Percentiles rank a stretch among this genome's conserved stretches.
These are phyloP conservation scores for Curvularia spicifera DNA, from an alignment of 2,329 filamentous ascomycete genomes.

Conservation along the genomic window DNA sequence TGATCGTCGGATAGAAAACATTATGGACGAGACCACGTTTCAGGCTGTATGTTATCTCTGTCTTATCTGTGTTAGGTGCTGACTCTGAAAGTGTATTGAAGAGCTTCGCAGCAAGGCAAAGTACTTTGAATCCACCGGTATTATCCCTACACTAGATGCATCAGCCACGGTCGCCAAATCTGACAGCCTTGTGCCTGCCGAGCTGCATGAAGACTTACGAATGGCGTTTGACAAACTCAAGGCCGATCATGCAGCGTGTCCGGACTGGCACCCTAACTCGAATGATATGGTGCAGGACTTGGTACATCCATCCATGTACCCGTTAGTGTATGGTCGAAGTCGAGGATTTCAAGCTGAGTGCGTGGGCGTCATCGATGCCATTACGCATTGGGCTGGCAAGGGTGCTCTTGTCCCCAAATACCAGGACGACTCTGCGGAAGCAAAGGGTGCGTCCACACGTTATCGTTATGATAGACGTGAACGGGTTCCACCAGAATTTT, in stretches of 20 bases:
- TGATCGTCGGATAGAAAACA: constrained; percentile 9
- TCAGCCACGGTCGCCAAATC: constrained; percentile 60
- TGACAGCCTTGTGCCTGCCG: constrained; percentile 53
- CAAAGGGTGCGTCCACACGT: too few relatives aligned
- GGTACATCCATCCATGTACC: constrained; percentile 69
- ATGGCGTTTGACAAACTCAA: constrained; percentile 58
- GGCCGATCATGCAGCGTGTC: constrained; percentile 46
- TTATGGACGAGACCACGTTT: constrained; percentile 23
- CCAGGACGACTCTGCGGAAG: background rate
- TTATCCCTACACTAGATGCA: constrained; percentile 57
- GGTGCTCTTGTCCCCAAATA: constrained; percentile 34
- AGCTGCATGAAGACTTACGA: constrained; percentile 53
- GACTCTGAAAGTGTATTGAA: constrained; percentile 28
- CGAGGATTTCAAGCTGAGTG: constrained; percentile 48
- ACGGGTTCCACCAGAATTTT: constrained; percentile 22
- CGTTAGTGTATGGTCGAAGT: constrained; percentile 61
- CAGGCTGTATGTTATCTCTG: constrained; percentile 15
- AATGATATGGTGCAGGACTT: constrained; percentile 65
- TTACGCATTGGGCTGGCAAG: constrained; percentile 35
- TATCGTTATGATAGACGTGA: too few relatives aligned
- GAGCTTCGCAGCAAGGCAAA: constrained; percentile 61
- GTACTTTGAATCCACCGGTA: constrained; percentile 51
- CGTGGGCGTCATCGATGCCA: constrained; percentile 40
- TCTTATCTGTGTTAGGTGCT: background rate
- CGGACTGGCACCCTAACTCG: constrained; percentile 66